These are phyloP conservation scores for Suhomyces sp. DNA, from an alignment of 805 yeast species.

Conservation along the genomic window DNA sequence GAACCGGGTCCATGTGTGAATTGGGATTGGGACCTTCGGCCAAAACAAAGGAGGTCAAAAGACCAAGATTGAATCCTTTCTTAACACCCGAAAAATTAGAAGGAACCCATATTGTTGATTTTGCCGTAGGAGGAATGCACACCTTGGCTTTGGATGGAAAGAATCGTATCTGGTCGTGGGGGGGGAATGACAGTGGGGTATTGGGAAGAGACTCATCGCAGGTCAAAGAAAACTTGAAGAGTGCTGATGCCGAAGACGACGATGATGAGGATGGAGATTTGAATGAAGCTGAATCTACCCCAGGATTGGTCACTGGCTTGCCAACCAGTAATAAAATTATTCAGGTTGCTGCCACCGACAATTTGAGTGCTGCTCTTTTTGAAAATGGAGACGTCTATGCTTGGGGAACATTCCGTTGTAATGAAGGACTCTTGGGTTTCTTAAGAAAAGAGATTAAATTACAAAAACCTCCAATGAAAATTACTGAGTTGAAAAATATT, in stretches of 20 bases:
- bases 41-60: conserved; percentile 86
- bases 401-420: conserved; percentile 96
- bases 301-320: conserved; percentile 68
- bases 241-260: conserved; percentile 57
- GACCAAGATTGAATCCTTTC: conserved; percentile 89
- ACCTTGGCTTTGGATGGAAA: conserved; percentile 74
- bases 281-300: conserved; percentile 87
- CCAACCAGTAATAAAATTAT: conserved; percentile 60
- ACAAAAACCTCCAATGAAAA: conserved; percentile 67
- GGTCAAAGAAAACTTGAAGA: conserved; percentile 61
- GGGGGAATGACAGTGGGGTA: conserved; percentile 89
- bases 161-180: conserved; percentile 96
- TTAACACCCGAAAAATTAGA: conserved; percentile 49
- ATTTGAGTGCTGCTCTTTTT: conserved; percentile 75
- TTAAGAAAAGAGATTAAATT: conserved; percentile 53
- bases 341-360: conserved; percentile 89
- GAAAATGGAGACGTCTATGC: conserved; percentile 88
- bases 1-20: conserved; percentile 97
- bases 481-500: conserved; percentile 61
- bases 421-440: conserved; percentile 89
- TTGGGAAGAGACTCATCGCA: conserved; percentile 81
- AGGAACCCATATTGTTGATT: conserved; percentile 70
- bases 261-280: conserved; percentile 79
- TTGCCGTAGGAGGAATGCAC: conserved; percentile 97
- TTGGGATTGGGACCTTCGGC: conserved; percentile 96